A percentile compares a stretch with the other conserved stretches of the same genome.
These are phyloP conservation scores for Metschnikowia cubensis DNA, from an alignment of 805 yeast genomes.

Conservation along the genomic window DNA sequence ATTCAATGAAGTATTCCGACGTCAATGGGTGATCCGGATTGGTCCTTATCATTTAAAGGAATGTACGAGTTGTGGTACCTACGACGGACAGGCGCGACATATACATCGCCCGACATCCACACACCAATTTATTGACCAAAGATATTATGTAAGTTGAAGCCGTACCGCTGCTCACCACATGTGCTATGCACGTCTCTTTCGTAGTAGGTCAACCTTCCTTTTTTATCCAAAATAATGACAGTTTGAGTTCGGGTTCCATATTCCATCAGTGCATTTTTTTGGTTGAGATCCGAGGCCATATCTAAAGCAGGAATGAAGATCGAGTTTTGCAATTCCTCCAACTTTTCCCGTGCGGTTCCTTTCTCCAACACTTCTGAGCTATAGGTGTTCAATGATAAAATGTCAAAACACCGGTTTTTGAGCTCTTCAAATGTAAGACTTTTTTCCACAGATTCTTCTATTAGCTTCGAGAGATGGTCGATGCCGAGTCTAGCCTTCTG, in stretches of 20 bases:
- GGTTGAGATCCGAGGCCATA: not conserved
- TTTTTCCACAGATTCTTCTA: conserved; percentile 17
- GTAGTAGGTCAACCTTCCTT: conserved; percentile 50
- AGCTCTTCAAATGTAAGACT: conserved; percentile 36
- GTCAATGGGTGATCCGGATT: conserved; percentile 24
- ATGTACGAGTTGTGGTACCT: not conserved
- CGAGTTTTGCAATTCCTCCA: conserved; percentile 46
- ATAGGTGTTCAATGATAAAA: conserved; percentile 47
- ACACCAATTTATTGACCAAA: conserved; percentile 1
- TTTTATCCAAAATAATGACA: conserved; percentile 54
- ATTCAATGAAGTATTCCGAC: conserved; percentile 19
- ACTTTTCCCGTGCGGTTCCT: conserved; percentile 20
- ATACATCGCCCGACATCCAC: not conserved
- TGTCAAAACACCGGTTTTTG: conserved; percentile 46
- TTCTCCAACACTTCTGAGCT: conserved; percentile 23
- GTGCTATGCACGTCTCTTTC: conserved; percentile 54
- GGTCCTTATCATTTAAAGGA: conserved; percentile 4
- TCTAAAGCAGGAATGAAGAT: conserved; percentile 71
- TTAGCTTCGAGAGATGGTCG: conserved; percentile 20
- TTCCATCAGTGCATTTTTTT: conserved; percentile 25
- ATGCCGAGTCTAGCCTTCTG: conserved; percentile 58
- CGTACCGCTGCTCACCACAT: conserved; percentile 14
- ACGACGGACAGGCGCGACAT: not conserved
- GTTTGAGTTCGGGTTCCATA: conserved; percentile 93
- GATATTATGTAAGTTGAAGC: conserved; percentile 11